Evolutionary conservation across 306 rosid species (phyloP).

Genomic region (Lathyrus tuberosus): DNA sequence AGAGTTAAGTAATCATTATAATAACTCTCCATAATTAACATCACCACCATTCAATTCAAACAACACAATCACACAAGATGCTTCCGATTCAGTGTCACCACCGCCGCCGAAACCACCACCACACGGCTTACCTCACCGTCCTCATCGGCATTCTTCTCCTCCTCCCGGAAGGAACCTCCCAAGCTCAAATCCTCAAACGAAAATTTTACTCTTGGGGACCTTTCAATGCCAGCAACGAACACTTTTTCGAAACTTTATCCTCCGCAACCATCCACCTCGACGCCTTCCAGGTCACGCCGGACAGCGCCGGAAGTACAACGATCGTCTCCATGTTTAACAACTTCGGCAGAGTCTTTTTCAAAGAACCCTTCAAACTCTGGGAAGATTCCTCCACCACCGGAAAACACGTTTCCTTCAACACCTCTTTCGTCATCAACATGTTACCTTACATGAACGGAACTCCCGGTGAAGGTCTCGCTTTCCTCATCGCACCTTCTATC

Average conservation of each 20-base stretch:
- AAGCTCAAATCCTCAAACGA: constrained; percentile 19
- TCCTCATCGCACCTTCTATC: constrained; percentile 51
- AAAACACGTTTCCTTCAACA: constrained; percentile 57
- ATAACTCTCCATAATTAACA: background rate
- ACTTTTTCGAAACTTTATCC: constrained; percentile 10
- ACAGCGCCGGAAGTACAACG: constrained; percentile 43
- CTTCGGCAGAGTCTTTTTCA: constrained; percentile 58
- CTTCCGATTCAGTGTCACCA: constrained; percentile 4
- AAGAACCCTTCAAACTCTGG: constrained; percentile 56
- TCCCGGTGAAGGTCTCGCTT: constrained; percentile 73
- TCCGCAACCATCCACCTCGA: constrained; percentile 48
- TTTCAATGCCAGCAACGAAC: constrained; percentile 37
- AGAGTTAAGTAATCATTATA: background rate
- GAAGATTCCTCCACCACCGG: background rate
- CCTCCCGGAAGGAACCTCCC: constrained; percentile 33
- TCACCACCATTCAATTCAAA: background rate
- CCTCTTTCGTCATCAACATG: constrained; percentile 63
- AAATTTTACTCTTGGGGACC: constrained; percentile 41
- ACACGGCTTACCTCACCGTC: constrained; percentile 37
- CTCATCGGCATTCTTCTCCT: constrained; percentile 25
- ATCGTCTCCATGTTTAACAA: constrained; percentile 22
- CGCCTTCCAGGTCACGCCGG: constrained; percentile 72
- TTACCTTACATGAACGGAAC: constrained; percentile 33
- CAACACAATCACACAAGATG: background rate
- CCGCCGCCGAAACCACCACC: constrained; percentile 6